Percentiles rank a stretch among this genome's conserved stretches.
Evolutionary conservation across 148 eudicot genomes (phyloP).

Genomic region (Beta vulgaris): DNA sequence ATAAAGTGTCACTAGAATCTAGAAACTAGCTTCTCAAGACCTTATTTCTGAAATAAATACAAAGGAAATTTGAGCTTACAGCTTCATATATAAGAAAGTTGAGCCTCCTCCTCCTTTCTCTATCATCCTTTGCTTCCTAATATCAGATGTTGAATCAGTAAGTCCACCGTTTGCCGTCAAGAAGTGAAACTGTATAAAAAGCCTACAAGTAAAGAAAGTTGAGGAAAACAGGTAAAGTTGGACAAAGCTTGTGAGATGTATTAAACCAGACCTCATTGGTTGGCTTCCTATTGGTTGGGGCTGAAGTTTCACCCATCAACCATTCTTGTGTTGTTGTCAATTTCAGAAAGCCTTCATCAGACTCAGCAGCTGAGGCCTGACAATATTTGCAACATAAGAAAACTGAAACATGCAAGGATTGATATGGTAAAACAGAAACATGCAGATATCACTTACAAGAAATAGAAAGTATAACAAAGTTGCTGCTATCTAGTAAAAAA

Average conservation of each 20-base stretch:
- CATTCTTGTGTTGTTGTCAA: conserved; percentile 73
- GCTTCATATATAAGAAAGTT: conserved; percentile 81
- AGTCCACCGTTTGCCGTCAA: conserved; percentile 12
- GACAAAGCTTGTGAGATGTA: conserved; percentile 16
- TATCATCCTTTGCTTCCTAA: conserved; percentile 65
- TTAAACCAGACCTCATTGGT: conserved; percentile 43
- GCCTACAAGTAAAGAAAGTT: conserved; percentile 5
- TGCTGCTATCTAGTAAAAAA: background rate
- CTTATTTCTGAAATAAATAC: conserved; percentile 1
- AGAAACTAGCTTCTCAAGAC: conserved; percentile 12
- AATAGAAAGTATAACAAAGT: background rate
- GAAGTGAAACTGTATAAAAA: conserved; percentile 12
- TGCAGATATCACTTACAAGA: background rate
- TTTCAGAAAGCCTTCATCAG: conserved; percentile 82
- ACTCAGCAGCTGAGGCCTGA: conserved; percentile 47
- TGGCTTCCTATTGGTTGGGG: conserved; percentile 72
- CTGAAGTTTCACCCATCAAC: conserved; percentile 68
- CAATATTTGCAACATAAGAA: background rate
- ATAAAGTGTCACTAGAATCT: background rate
- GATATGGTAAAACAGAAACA: background rate
- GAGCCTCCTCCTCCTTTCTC: conserved; percentile 70
- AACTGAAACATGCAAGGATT: background rate
- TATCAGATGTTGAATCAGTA: conserved; percentile 29
- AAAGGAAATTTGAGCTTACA: conserved; percentile 41
- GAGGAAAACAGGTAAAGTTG: conserved; percentile 6